Base-by-base conservation (phyloP, 148 eudicot species). In the Rhododendron mucronatum region DNA sequence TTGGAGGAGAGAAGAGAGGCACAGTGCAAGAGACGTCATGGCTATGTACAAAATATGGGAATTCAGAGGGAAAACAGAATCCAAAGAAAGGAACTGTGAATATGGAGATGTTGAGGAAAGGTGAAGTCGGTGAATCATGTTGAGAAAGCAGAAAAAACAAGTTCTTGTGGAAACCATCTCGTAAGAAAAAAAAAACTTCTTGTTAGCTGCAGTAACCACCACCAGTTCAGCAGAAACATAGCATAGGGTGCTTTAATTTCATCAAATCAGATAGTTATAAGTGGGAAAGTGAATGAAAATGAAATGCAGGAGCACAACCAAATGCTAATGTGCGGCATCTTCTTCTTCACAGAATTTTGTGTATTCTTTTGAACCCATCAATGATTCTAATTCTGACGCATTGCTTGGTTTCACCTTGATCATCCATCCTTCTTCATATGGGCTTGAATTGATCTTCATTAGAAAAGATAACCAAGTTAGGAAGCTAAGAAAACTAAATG, bases 371-470 rank as follows among this genome's bases (percentile, higher is more conserved):
- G 94, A 82, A 83, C 93, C 95, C 99, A 97, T 92, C 84, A 97
- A 82, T 61, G 91, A 88, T 28, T 90, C 98, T 87, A 95, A 82
- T 85, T 97, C 99, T 84, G 94, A 90, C 44, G 98, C 93, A 65
- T 91, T 90, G 75, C 91, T 92, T 12, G 99, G 98, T 87, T 97
- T 97, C 90, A 97, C 92, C 91, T 97, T 95, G 86, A 97, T 95
- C 98, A 97, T 97, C 99, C 99, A 97, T 74, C 99, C 99, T 2
- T 92, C 96, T 86, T 93, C 98, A 83, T 97, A 97, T 26, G 99
- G 99, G 90, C 98, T 94, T 12, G 93, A 77, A 83, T 97, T 97
- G 80, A 97, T 88, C 98, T 97, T 89, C 89, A 91, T 87, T 26
- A 4, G 5, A 35, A 35, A 81, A 71, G 9, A 3, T 75, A 39